phyloP scores from a whole-genome alignment of 805 yeast genomes.

The Suhomyces pyralidae region DNA sequence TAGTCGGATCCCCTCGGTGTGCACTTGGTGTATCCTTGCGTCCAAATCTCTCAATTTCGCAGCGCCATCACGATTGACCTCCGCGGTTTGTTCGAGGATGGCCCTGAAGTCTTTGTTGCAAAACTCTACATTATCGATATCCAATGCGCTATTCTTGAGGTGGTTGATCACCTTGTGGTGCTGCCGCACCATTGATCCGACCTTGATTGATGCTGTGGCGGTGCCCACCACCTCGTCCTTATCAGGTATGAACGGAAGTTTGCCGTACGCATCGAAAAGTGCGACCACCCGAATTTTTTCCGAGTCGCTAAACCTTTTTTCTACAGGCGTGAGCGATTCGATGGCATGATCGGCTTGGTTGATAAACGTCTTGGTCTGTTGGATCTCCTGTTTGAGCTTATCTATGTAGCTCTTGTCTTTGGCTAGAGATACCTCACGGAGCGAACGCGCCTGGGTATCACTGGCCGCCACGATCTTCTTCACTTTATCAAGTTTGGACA shows the following conservation, averaged over 20 bases:
- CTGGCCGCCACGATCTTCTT: not conserved
- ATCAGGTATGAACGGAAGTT: constrained; percentile 23
- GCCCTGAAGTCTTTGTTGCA: not conserved
- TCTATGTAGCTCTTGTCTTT: constrained; percentile 13
- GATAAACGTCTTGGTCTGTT: constrained; percentile 14
- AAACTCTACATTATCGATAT: not conserved
- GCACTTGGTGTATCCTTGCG: not conserved
- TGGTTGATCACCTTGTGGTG: not conserved
- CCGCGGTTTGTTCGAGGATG: not conserved
- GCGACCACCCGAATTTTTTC: constrained; percentile 17
- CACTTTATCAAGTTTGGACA: constrained; percentile 5
- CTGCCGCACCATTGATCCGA: not conserved
- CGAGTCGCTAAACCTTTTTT: not conserved
- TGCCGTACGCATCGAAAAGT: constrained; percentile 14
- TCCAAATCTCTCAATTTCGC: not conserved
- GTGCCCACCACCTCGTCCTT: constrained; percentile 28
- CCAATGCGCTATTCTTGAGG: not conserved
- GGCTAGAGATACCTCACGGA: not conserved
- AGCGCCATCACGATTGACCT: not conserved
- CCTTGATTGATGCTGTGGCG: constrained; percentile 19
- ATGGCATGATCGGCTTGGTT: constrained; percentile 23
- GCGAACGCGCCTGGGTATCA: not conserved
- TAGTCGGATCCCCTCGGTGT: not conserved
- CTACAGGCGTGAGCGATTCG: constrained; percentile 5
- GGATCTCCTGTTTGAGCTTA: constrained; percentile 18